Conservation (phyloP, 345 rosid genomes). For the Corchorus olitorius region DNA sequence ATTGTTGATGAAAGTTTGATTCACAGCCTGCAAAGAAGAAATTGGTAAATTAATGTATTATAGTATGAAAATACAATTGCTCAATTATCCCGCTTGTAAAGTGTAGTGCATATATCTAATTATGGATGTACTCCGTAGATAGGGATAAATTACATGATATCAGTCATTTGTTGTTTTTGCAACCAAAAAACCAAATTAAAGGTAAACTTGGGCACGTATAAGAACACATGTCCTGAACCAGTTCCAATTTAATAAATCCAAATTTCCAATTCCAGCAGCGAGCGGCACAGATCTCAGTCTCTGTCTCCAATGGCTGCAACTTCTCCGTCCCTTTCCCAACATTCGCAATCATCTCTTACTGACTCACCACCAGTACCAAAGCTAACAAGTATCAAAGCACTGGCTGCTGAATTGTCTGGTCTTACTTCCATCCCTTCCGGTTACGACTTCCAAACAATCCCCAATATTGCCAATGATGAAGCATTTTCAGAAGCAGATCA, state of each 20-base stretch:
- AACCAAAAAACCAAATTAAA: too few species aligned
- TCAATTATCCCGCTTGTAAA: too few species aligned
- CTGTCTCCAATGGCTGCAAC: conserved; percentile 14
- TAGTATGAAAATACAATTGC: too few species aligned
- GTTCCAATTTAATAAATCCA: neutral
- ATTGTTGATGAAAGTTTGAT: too few species aligned
- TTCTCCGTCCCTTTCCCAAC: neutral
- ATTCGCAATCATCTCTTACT: neutral
- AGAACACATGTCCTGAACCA: neutral
- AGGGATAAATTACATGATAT: too few species aligned
- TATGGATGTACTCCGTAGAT: too few species aligned
- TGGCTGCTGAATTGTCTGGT: conserved; percentile 42
- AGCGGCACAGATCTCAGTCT: neutral
- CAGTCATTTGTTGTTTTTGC: too few species aligned
- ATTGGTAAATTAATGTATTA: too few species aligned
- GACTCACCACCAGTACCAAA: neutral
- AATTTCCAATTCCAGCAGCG: neutral
- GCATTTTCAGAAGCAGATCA: conserved; percentile 11
- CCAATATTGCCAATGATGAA: neutral
- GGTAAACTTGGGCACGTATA: too few species aligned
- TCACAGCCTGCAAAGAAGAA: too few species aligned
- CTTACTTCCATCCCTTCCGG: conserved; percentile 34
- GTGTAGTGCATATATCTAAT: too few species aligned
- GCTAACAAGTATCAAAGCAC: conserved; percentile 23
- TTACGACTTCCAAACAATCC: conserved; percentile 21